phyloP scores from a whole-genome alignment of 805 yeast species.

The Candida coleopterorum region DNA sequence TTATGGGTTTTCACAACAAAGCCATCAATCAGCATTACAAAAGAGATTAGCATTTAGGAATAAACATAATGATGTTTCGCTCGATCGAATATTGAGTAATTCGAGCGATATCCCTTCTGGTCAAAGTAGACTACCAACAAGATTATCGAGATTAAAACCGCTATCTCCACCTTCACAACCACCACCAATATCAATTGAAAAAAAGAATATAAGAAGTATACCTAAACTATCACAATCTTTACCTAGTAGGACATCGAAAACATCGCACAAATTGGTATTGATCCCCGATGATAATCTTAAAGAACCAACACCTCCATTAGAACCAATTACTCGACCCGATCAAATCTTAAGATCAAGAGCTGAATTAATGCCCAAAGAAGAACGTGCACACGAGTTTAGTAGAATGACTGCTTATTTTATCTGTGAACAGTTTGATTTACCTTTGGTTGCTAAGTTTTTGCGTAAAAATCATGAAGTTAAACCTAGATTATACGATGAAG shows the following conservation, averaged over 20 bases:
- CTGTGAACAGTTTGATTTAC: conserved; percentile 74
- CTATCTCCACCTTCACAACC: conserved; percentile 15
- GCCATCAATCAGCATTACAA: conserved; percentile 21
- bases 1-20: conserved; percentile 12
- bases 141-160: conserved; percentile 8
- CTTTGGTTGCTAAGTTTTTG: conserved; percentile 59
- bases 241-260: conserved; percentile 77
- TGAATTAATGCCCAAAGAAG: conserved; percentile 55
- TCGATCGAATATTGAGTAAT: conserved; percentile 72
- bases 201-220: conserved; percentile 36
- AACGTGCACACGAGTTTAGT: conserved; percentile 59
- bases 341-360: conserved; percentile 44
- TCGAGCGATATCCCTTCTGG: conserved; percentile 88
- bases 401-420: conserved; percentile 90
- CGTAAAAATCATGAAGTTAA: conserved; percentile 71
- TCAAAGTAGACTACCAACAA: conserved; percentile 43
- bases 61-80: conserved; percentile 75
- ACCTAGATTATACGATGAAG: conserved; percentile 87
- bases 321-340: conserved; percentile 13
- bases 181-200: neutral
- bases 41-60: conserved; percentile 24
- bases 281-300: conserved; percentile 66
- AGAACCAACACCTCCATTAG: conserved; percentile 13
- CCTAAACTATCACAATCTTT: conserved; percentile 52
- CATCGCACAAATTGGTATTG: conserved; percentile 78